phyloP scores from a whole-genome alignment of 768 basidiomycete species.

The Lactarius hatsudake region DNA sequence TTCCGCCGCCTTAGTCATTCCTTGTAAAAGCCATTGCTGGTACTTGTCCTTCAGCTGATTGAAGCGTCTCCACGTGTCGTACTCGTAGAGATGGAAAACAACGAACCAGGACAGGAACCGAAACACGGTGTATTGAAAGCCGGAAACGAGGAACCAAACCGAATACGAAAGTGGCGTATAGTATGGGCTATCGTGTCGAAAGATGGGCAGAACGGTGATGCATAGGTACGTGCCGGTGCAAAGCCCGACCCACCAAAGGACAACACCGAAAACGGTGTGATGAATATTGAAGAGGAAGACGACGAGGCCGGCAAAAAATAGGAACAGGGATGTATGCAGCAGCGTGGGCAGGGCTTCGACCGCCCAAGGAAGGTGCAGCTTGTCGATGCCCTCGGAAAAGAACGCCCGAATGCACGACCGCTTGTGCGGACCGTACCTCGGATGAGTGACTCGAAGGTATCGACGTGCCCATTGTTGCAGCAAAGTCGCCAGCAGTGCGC shows the following conservation, averaged over 20 bases:
- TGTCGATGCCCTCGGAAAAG: constrained; percentile 11
- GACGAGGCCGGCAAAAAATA: constrained; percentile 10
- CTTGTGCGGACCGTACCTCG: constrained; percentile 1
- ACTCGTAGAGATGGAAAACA: neutral
- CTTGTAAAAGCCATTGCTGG: neutral
- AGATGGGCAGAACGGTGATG: constrained; percentile 9
- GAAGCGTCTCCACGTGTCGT: constrained; percentile 6
- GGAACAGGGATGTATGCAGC: constrained; percentile 8
- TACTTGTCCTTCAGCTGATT: neutral
- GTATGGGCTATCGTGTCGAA: neutral
- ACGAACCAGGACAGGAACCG: constrained; percentile 1
- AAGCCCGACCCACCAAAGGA: constrained; percentile 1
- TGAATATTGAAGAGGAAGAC: constrained; percentile 12
- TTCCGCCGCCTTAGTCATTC: constrained; percentile 8
- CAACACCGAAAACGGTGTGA: constrained; percentile 6
- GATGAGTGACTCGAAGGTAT: constrained; percentile 12
- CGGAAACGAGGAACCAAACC: constrained; percentile 4
- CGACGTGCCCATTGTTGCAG: constrained; percentile 19
- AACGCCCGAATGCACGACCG: constrained; percentile 7
- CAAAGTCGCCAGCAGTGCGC: constrained; percentile 14
- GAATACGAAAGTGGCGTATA: constrained; percentile 12
- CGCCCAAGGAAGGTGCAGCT: neutral
- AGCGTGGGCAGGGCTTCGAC: constrained; percentile 2
- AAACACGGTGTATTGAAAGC: neutral
- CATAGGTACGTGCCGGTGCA: neutral